Evolutionary conservation across 1,284 basidiomycete species (phyloP), one percentile per base, ranked within the genome.

Genomic region (Cryptococcus sp.): DNA sequence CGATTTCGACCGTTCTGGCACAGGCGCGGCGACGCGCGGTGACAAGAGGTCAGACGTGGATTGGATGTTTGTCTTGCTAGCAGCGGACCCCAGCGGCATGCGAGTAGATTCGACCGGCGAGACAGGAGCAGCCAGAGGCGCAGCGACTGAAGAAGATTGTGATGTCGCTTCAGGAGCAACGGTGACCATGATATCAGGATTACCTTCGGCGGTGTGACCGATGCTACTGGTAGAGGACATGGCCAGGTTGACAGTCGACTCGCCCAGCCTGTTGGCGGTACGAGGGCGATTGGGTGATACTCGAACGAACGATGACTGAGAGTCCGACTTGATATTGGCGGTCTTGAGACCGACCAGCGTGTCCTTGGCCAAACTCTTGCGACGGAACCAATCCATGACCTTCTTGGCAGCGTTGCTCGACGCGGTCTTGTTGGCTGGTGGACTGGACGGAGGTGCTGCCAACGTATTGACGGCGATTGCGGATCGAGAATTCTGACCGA

Each of bases 331-430:
- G 6, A 66, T 39, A 17, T 61, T 59, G 17, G 62, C 56, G 1
- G 56, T 56, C 59, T 72, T 68, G 61, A 73, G 57, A 22, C 54
- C 62, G 22, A 55, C 52, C 20, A 75, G 57, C 0, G 76, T 72
- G 53, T 75, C 75, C 56, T 78, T 79, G 25, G 78, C 80, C 4
- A 82, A 71, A 35, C 80, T 81, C 72, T 83, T 83, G 61, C 82
- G 80, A 38, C 84, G 72, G 80, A 86, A 85, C 84, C 84, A 86
- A 66, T 84, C 84, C 83, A 85, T 85, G 59, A 86, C 84, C 54
- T 82, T 81, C 74, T 84, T 84, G 25, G 84, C 83, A 27, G 84
- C 82, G 51, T 79, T 81, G 38, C 80, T 81, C 19, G 82, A 82
- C 0, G 79, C 75, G 19, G 53, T 57, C 45, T 69, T 68, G 27